Evolutionary conservation across 2,329 filamentous ascomycete species (phyloP).

Genomic region (Neobulgaria alba): DNA sequence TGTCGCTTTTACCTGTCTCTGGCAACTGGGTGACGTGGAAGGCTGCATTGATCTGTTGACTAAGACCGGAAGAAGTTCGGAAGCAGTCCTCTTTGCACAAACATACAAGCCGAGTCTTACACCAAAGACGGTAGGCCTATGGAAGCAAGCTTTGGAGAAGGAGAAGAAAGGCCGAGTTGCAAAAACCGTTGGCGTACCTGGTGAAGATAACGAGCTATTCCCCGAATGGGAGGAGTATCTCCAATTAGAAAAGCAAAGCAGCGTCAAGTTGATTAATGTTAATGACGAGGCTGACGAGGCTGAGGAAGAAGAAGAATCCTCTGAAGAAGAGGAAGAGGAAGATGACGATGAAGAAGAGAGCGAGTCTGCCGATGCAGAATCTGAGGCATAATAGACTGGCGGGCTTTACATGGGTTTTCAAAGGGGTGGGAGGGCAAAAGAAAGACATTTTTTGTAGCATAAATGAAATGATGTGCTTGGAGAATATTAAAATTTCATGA

Average conservation of each 20-base stretch:
- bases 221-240: slow-evolving; percentile 94
- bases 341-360: slow-evolving; percentile 1
- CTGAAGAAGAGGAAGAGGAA: slow-evolving; percentile 11
- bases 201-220: slow-evolving; percentile 80
- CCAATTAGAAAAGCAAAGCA: slow-evolving; percentile 65
- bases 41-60: slow-evolving; percentile 72
- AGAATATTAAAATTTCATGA: too few relatives aligned
- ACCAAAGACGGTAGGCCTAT: slow-evolving; percentile 57
- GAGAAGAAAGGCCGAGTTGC: slow-evolving; percentile 77
- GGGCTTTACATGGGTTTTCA: too few relatives aligned
- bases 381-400: too few relatives aligned
- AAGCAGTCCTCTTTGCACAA: slow-evolving; percentile 86
- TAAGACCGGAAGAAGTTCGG: slow-evolving; percentile 70
- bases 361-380: neutral
- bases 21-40: slow-evolving; percentile 76
- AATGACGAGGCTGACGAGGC: slow-evolving; percentile 6
- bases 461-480: too few relatives aligned
- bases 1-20: slow-evolving; percentile 82
- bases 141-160: slow-evolving; percentile 80
- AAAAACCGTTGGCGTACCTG: slow-evolving; percentile 74
- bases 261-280: slow-evolving; percentile 23
- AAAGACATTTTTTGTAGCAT: too few relatives aligned
- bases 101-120: slow-evolving; percentile 86
- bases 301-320: slow-evolving; percentile 4
- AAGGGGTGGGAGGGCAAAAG: too few relatives aligned